Percentiles rank a stretch among this genome's conserved stretches.
Conservation (phyloP, 257 asterid genomes). For the Fraxinus quadrangulata region DNA sequence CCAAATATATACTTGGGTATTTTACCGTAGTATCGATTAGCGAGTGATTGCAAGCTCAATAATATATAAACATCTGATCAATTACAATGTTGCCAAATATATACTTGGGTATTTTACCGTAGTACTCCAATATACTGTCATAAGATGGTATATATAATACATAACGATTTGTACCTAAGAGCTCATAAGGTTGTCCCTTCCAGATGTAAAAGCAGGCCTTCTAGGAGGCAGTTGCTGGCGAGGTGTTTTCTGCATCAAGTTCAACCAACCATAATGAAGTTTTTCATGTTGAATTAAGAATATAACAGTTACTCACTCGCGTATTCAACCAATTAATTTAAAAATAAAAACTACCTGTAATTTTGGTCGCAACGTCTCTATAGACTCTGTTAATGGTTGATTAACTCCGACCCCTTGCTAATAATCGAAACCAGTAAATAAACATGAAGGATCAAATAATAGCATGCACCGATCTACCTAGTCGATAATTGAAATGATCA, state of each 20-base stretch:
- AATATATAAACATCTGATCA: neutral
- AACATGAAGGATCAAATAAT: too few relatives aligned
- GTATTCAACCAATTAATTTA: neutral
- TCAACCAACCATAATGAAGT: neutral
- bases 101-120: neutral
- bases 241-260: slow-evolving; percentile 65
- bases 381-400: slow-evolving; percentile 48
- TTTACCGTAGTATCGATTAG: neutral
- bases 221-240: slow-evolving; percentile 87
- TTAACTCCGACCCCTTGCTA: slow-evolving; percentile 79
- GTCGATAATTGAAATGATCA: too few relatives aligned
- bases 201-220: slow-evolving; percentile 64
- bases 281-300: neutral
- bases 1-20: neutral
- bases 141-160: neutral
- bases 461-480: too few relatives aligned
- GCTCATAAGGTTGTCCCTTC: neutral
- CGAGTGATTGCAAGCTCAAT: too few relatives aligned
- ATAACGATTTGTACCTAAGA: neutral
- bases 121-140: neutral
- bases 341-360: slow-evolving; percentile 46
- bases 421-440: slow-evolving; percentile 15
- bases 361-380: slow-evolving; percentile 77
- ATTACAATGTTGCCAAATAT: neutral
- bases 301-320: too few relatives aligned